Conservation (phyloP, 805 yeast genomes). For the Lipomyces kockii region DNA sequence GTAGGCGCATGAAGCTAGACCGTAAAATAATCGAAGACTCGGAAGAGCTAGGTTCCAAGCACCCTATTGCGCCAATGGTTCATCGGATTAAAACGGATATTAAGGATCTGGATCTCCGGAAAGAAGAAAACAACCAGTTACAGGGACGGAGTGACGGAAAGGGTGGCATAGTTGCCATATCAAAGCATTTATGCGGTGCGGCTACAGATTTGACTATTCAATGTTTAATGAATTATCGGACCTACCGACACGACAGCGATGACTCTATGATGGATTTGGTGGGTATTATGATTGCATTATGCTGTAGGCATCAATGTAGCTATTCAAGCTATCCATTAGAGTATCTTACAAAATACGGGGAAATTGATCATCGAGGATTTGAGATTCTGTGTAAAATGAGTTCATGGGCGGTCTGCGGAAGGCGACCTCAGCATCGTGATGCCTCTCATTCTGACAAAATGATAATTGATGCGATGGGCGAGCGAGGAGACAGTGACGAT, state of each 20-base stretch:
- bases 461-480: not conserved
- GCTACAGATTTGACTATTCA: constrained; percentile 86
- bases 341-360: constrained; percentile 8
- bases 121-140: constrained; percentile 46
- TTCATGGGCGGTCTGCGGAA: constrained; percentile 89
- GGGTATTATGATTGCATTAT: constrained; percentile 84
- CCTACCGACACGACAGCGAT: not conserved
- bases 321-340: constrained; percentile 58
- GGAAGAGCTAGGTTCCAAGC: constrained; percentile 29
- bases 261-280: constrained; percentile 1
- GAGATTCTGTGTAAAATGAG: constrained; percentile 62
- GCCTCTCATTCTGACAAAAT: not conserved
- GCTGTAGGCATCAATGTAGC: constrained; percentile 85
- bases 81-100: constrained; percentile 73
- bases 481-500: not conserved
- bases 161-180: constrained; percentile 56
- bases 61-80: constrained; percentile 46
- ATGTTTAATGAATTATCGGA: constrained; percentile 54
- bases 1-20: constrained; percentile 80
- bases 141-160: constrained; percentile 32
- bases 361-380: constrained; percentile 44
- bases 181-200: constrained; percentile 91
- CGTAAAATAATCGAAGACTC: constrained; percentile 63
- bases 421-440: constrained; percentile 43
- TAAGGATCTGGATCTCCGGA: constrained; percentile 66